A percentile compares a stretch with the other conserved stretches of the same genome.
Evolutionary conservation across 2,329 filamentous ascomycete genomes (phyloP).

Genomic region (Claviceps citrina): DNA sequence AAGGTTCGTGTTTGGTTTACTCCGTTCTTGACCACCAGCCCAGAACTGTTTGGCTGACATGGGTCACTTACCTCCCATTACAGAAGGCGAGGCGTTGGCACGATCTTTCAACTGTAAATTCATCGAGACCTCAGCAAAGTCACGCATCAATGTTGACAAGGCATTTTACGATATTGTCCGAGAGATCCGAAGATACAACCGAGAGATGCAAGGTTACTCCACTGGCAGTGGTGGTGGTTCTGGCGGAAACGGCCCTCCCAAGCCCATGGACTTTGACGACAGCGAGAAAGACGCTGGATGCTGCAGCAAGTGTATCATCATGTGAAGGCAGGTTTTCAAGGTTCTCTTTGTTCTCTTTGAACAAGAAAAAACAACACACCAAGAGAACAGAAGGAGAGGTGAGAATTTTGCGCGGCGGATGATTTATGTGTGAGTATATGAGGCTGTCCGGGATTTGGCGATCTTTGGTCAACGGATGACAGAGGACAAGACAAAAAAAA

Average conservation of each 20-base stretch:
- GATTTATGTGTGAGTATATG: neutral
- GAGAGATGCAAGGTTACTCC: conserved; percentile 84
- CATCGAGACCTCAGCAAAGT: conserved; percentile 97
- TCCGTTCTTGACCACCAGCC: neutral
- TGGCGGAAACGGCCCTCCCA: conserved; percentile 43
- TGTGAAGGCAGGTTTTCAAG: conserved; percentile 40
- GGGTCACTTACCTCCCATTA: conserved; percentile 5
- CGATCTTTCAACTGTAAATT: conserved; percentile 90
- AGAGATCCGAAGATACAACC: conserved; percentile 96
- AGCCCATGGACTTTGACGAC: conserved; percentile 69
- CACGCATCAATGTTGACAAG: conserved; percentile 93
- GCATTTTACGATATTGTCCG: conserved; percentile 97
- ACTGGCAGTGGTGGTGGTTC: conserved; percentile 51
- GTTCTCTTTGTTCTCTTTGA: neutral
- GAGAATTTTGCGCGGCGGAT: neutral
- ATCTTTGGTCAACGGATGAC: neutral
- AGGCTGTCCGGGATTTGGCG: neutral
- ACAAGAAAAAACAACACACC: neutral
- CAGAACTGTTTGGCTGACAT: neutral
- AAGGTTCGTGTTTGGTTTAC: conserved; percentile 47
- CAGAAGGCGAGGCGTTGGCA: conserved; percentile 82
- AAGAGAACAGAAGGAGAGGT: neutral
- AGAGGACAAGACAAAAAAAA: neutral
- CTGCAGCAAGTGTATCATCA: conserved; percentile 74
- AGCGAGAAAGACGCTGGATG: conserved; percentile 56